Conservation (phyloP, 2,329 filamentous ascomycete species). For the Periconia macrospinosa region DNA sequence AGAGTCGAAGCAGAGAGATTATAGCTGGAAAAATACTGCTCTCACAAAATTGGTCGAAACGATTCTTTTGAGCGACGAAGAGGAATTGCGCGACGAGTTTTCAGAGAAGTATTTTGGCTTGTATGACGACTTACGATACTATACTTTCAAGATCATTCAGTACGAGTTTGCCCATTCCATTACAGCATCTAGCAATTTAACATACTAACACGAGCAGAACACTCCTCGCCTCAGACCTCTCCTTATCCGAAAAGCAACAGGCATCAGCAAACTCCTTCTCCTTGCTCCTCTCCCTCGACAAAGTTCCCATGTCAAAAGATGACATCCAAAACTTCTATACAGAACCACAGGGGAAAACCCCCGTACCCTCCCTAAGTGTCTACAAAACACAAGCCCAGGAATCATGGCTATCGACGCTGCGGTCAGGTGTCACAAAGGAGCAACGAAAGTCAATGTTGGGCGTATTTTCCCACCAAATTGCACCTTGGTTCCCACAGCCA, state of each 20-base stretch:
- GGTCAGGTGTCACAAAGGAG: constrained; percentile 65
- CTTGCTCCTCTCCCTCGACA: constrained; percentile 68
- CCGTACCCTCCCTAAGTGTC: constrained; percentile 60
- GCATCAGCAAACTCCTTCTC: constrained; percentile 58
- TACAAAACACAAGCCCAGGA: constrained; percentile 83
- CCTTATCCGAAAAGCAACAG: constrained; percentile 20
- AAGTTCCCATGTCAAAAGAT: constrained; percentile 67
- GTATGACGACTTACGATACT: constrained; percentile 83
- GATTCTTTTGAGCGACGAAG: constrained; percentile 62
- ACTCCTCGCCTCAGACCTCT: constrained; percentile 34
- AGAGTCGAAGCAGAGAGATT: constrained; percentile 58
- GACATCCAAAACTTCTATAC: constrained; percentile 72
- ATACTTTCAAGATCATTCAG: constrained; percentile 75
- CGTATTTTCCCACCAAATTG: constrained; percentile 75
- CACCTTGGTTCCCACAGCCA: constrained; percentile 85
- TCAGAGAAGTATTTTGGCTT: constrained; percentile 75
- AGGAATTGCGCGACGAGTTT: constrained; percentile 70
- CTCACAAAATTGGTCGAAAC: constrained; percentile 66
- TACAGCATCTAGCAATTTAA: background rate
- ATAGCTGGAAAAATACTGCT: constrained; percentile 68
- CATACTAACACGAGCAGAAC: constrained; percentile 9
- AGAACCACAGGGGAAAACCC: constrained; percentile 66
- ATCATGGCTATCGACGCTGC: constrained; percentile 81
- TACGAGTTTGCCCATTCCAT: constrained; percentile 49
- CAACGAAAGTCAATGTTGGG: constrained; percentile 79